Evolutionary conservation across 2,329 filamentous ascomycete species (phyloP).

Genomic region (Colletotrichum tamarilloi): DNA sequence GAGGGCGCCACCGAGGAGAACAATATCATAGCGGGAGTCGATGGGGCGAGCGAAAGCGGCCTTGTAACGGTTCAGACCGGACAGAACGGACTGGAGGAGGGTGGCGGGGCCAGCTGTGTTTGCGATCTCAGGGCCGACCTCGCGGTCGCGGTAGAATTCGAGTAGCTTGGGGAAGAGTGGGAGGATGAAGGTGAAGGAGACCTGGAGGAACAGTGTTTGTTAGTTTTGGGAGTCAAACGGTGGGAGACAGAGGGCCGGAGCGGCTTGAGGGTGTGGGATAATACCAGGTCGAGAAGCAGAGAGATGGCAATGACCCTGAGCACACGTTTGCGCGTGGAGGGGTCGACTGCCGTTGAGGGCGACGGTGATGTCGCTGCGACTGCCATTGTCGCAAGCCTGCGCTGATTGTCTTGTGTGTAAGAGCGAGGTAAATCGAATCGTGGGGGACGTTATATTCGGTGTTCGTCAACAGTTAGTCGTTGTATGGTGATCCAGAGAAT

Average conservation of each 20-base stretch:
- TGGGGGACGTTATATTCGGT: conserved; percentile 17
- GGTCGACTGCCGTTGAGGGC: conserved; percentile 59
- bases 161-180: conserved; percentile 95
- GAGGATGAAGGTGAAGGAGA: conserved; percentile 98
- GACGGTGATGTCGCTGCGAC: conserved; percentile 15
- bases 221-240: conserved; percentile 2
- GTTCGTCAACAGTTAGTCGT: neutral
- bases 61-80: conserved; percentile 93
- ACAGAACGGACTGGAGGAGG: conserved; percentile 81
- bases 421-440: neutral
- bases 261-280: conserved; percentile 42
- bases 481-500: neutral
- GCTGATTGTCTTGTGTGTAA: neutral
- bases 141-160: conserved; percentile 92
- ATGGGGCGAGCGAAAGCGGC: conserved; percentile 91
- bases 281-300: conserved; percentile 89
- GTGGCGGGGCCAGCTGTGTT: conserved; percentile 64
- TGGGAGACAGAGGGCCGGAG: neutral
- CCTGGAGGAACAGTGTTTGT: conserved; percentile 60
- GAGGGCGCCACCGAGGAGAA: conserved; percentile 91
- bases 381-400: conserved; percentile 33
- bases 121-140: conserved; percentile 63
- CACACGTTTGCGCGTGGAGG: conserved; percentile 78
- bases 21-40: conserved; percentile 96
- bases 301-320: conserved; percentile 90